phyloP scores from a whole-genome alignment of 148 eudicot genomes.

The Dianthus caryophyllus region DNA sequence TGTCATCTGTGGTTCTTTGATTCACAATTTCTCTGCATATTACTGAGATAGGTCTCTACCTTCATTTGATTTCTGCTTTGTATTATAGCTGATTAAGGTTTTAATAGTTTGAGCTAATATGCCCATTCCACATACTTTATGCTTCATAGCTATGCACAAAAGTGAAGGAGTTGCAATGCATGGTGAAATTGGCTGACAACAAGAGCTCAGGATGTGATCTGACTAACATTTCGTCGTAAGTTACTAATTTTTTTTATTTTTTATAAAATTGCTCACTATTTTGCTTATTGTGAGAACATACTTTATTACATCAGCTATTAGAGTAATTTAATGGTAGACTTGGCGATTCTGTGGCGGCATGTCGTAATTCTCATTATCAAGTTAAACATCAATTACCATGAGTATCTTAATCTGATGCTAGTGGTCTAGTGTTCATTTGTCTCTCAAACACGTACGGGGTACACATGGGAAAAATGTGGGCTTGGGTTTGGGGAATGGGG shows the following conservation, averaged over 20 bases:
- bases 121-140: not conserved
- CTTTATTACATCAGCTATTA: not conserved
- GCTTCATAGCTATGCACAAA: conserved; percentile 50
- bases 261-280: not conserved
- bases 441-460: not conserved
- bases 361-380: not conserved
- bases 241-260: not conserved
- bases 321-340: not conserved
- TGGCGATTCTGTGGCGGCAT: not conserved
- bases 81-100: not conserved
- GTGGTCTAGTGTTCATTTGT: not conserved
- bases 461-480: too few species aligned
- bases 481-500: too few species aligned
- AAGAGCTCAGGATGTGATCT: conserved; percentile 37
- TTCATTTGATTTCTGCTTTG: conserved; percentile 8
- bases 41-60: not conserved
- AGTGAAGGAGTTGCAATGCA: conserved; percentile 61
- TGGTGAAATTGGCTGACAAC: conserved; percentile 37
- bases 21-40: not conserved
- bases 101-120: not conserved
- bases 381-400: not conserved
- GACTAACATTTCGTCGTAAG: conserved; percentile 43
- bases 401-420: too few species aligned
- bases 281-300: conserved; percentile 7
- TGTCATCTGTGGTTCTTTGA: not conserved